These are phyloP conservation scores for Dichomitus squalens DNA, from an alignment of 1,284 basidiomycete species.

Conservation along the genomic window DNA sequence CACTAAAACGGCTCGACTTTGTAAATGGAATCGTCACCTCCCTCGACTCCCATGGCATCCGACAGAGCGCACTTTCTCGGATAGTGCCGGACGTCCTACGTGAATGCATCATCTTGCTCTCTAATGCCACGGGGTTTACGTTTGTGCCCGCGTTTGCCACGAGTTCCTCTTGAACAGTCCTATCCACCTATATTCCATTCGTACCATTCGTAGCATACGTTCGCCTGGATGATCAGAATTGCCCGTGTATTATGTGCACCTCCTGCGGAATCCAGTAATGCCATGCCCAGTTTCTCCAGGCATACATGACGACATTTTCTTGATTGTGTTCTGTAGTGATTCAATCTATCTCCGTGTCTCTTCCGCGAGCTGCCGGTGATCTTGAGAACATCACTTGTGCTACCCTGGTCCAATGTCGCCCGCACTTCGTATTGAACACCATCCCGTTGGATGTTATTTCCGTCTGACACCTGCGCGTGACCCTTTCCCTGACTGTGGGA, in stretches of 20 bases:
- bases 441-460: neutral
- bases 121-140: neutral
- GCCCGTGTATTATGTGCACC: constrained; percentile 16
- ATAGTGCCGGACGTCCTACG: neutral
- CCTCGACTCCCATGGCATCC: neutral
- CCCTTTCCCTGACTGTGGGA: neutral
- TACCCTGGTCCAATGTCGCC: neutral
- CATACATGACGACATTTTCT: too few species aligned
- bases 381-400: neutral
- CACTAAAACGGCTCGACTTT: constrained; percentile 37
- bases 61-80: too few species aligned
- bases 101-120: too few species aligned
- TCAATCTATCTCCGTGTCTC: too few species aligned
- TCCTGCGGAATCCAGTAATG: constrained; percentile 23
- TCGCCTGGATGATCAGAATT: constrained; percentile 14
- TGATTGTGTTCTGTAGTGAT: too few species aligned
- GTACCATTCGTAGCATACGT: constrained; percentile 15
- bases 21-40: neutral
- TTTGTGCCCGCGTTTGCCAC: neutral
- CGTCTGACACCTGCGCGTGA: neutral
- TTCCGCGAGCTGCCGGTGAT: neutral
- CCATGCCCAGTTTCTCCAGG: neutral
- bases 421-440: neutral
- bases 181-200: neutral
- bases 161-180: neutral